Base-by-base conservation (phyloP, 2,329 filamentous ascomycete genomes). In the Xylaria sp. region DNA sequence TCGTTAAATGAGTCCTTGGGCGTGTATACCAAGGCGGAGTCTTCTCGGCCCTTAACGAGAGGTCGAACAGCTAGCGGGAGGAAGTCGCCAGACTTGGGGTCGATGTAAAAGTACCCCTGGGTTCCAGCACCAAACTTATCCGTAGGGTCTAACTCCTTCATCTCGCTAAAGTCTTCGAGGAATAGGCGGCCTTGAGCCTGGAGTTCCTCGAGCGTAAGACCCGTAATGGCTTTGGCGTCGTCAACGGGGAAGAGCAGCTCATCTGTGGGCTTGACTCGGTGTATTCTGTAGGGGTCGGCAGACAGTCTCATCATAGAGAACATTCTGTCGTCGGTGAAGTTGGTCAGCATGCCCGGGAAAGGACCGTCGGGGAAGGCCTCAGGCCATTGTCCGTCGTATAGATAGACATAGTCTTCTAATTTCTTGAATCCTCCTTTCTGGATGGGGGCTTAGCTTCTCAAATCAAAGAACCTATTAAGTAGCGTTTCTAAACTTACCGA, bases 281-380 rank as follows among this genome's bases (percentile, higher is more conserved):
- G 73, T 7, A 84, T 61, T 5, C 76, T 70, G 61, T 81, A 84
- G 0, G 83, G 83, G 62, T 81, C 82, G 44, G 78, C 73, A 2
- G 82, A 83, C 9, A 86, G 74, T 12, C 84, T 78, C 69, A 84
- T 81, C 84, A 85, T 86, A 3, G 82, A 83, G 71, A 86, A 85
- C 34, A 82, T 69, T 1, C 84, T 73, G 70, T 86, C 84, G 61
- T 83, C 78, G 0, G 83, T 85, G 66, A 82, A 84, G 66, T 86
- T 85, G 31, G 80, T 76, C 9, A 82, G 72, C 10, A 82, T 78
- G 13, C 84, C 80, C 37, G 76, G 73, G 51, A 73, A 73, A 1
- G 78, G 72, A 1, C 82, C 82, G 10, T 71, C 73, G 0, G 83
- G 81, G 5, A 81, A 74, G 0, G 81, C 75, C 1, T 73, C 75